Base-by-base conservation (phyloP, 306 rosid species). In the Oxytropis ochrocephala region DNA sequence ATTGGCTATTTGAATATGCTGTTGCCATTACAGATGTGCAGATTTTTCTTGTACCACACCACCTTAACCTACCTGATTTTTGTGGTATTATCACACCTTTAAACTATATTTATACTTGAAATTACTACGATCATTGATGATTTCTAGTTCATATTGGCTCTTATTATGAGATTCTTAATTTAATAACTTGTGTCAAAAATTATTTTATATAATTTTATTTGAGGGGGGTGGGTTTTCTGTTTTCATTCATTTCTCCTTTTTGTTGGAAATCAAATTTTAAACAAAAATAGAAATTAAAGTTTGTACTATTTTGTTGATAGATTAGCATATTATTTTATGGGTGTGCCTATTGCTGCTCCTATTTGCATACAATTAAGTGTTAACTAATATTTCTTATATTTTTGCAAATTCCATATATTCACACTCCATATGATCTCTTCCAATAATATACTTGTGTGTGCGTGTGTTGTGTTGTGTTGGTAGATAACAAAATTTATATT, bases 311-410 rank as follows among this genome's bases (percentile, higher is more conserved):
- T 69, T 80, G 39, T 66, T 33, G 17, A 24, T 65, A 47, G 16
- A 41, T 49, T 21, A 71, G 32, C n/a, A 43, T 64, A 52, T 33
- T 16, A 43, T 64, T 64, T 33, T 16, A 9, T 53, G 39, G 46
- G 11, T 4, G 35, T 32, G n/a, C 14, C 13, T 62, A 62, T 38
- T 73, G 64, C 61, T 61, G 27, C 42, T 38, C 33, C 33, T 42
- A 27, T 49, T 61, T 48, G 35, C 67, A 65, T 33, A 56, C 79
- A n/a, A n/a, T n/a, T n/a, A n/a, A n/a, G n/a, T 55, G 11, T n/a
- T 43, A 46, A 55, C 33, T 64, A 9, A 33, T 54, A 10, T 33
- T 32, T 65, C 30, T 43, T 18, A 64, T 54, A 16, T 17, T 52
- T 52, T 11, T 30, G 11, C 12, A 71, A 49, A 49, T 30, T 4